phyloP scores from a whole-genome alignment of 2,329 filamentous ascomycete species.

The Rhynchosporium agropyri region DNA sequence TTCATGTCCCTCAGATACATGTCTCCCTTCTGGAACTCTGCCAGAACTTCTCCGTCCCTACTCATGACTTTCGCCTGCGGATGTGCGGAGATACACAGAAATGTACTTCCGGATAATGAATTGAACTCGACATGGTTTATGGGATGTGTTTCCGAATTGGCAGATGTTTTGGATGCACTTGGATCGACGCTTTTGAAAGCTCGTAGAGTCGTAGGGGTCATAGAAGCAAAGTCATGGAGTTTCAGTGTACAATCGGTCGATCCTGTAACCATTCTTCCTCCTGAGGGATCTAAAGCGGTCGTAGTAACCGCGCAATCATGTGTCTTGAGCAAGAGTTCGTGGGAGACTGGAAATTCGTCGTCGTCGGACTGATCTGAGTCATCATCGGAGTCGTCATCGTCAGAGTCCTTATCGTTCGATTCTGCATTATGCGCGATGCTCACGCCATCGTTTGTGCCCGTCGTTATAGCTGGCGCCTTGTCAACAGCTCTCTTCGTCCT shows the following conservation, averaged over 20 bases:
- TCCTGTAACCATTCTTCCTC: slow-evolving; percentile 82
- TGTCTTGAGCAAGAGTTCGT: slow-evolving; percentile 90
- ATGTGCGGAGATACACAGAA: slow-evolving; percentile 86
- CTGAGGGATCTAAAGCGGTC: slow-evolving; percentile 80
- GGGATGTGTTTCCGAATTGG: slow-evolving; percentile 80
- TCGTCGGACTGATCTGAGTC: slow-evolving; percentile 68
- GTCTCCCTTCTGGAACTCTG: slow-evolving; percentile 94
- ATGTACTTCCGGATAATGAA: slow-evolving; percentile 73
- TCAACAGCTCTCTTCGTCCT: slow-evolving; percentile 65
- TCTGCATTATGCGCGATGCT: slow-evolving; percentile 38
- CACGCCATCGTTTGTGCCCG: slow-evolving; percentile 37
- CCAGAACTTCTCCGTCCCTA: slow-evolving; percentile 82
- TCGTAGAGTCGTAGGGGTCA: slow-evolving; percentile 92
- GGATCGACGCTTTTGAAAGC: slow-evolving; percentile 94
- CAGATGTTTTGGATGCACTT: slow-evolving; percentile 70
- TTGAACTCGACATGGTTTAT: slow-evolving; percentile 89
- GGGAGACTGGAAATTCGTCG: slow-evolving; percentile 88
- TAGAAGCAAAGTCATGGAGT: slow-evolving; percentile 90
- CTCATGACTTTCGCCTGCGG: slow-evolving; percentile 88
- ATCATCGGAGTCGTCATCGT: slow-evolving; percentile 54
- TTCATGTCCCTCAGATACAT: slow-evolving; percentile 98
- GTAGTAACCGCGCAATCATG: slow-evolving; percentile 87
- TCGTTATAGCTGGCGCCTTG: slow-evolving; percentile 34
- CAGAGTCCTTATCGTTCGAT: slow-evolving; percentile 45
- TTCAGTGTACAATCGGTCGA: slow-evolving; percentile 91